A percentile compares a stretch with the other conserved stretches of the same genome.
phyloP scores from a whole-genome alignment of 129 eudicot genomes.

The Flaveria brownii region DNA sequence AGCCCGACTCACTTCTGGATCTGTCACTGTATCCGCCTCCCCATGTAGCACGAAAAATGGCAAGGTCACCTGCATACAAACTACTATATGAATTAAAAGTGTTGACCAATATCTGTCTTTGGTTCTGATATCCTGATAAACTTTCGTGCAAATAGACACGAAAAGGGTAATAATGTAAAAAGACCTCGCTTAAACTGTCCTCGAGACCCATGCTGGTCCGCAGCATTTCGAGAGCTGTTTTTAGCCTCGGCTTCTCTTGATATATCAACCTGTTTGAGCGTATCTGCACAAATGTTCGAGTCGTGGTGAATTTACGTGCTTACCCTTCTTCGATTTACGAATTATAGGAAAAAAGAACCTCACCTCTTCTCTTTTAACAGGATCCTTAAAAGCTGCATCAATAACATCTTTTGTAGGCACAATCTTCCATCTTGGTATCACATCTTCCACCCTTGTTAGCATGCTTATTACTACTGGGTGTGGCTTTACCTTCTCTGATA shows the following conservation, averaged over 20 bases:
- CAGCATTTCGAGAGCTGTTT: slow-evolving; percentile 97
- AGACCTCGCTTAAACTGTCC: slow-evolving; percentile 77
- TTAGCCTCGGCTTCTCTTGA: slow-evolving; percentile 87
- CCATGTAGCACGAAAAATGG: slow-evolving; percentile 95
- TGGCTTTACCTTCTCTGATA: slow-evolving; percentile 98
- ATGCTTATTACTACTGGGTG: slow-evolving; percentile 80
- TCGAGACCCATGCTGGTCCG: slow-evolving; percentile 96
- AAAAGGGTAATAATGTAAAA: slow-evolving; percentile 5
- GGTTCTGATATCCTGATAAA: too few species aligned
- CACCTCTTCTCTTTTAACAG: slow-evolving; percentile 84
- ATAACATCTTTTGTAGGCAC: slow-evolving; percentile 94
- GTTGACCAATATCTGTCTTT: neutral
- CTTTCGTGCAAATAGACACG: neutral
- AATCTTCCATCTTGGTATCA: slow-evolving; percentile 97
- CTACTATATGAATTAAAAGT: neutral
- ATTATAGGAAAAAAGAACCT: neutral
- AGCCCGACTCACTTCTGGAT: slow-evolving; percentile 93
- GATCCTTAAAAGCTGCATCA: slow-evolving; percentile 94
- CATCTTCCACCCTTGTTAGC: slow-evolving; percentile 79
- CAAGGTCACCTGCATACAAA: slow-evolving; percentile 60
- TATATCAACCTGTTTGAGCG: slow-evolving; percentile 83
- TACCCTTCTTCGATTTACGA: slow-evolving; percentile 14
- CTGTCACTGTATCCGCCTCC: slow-evolving; percentile 88
- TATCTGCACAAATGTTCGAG: slow-evolving; percentile 48
- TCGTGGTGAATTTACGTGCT: neutral